phyloP scores from a whole-genome alignment of 2,329 filamentous ascomycete species.

The Xylaria sp. region DNA sequence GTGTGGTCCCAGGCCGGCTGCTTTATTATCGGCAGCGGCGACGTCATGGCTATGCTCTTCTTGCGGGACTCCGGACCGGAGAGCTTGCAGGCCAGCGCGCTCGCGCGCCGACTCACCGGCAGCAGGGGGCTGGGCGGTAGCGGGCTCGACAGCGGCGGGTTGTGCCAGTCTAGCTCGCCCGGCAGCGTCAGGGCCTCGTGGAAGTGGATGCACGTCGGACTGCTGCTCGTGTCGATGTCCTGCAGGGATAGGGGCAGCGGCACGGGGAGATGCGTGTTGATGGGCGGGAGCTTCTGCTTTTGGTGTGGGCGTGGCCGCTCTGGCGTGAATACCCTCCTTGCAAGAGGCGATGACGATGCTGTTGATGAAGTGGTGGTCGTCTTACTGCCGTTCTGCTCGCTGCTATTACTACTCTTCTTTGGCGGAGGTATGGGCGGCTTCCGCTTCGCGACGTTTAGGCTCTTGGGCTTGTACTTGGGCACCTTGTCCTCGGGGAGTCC shows the following conservation, averaged over 20 bases:
- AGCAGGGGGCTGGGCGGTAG: constrained; percentile 11
- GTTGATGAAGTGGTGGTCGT: background rate
- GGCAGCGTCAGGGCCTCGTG: constrained; percentile 33
- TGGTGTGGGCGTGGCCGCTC: background rate
- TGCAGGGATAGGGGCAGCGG: background rate
- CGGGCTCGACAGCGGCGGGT: constrained; percentile 24
- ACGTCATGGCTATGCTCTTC: constrained; percentile 19
- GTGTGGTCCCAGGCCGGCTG: constrained; percentile 33
- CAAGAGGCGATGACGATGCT: background rate
- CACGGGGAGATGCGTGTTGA: constrained; percentile 29
- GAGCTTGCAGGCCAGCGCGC: constrained; percentile 21
- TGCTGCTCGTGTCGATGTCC: constrained; percentile 26
- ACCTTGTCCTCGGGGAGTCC: constrained; percentile 23
- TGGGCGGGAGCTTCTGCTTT: background rate
- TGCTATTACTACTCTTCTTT: constrained; percentile 16
- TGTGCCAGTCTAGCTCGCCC: constrained; percentile 36
- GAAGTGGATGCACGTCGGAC: constrained; percentile 30
- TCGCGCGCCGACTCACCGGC: constrained; percentile 26
- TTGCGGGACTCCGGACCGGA: constrained; percentile 23
- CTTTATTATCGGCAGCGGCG: constrained; percentile 25
- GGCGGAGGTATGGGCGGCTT: constrained; percentile 27
- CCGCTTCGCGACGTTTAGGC: background rate
- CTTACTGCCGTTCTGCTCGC: background rate
- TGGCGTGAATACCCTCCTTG: constrained; percentile 17
- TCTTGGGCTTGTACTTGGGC: background rate